These are phyloP conservation scores for Astragalus membranaceus DNA, from an alignment of 306 rosid genomes.

Conservation along the genomic window DNA sequence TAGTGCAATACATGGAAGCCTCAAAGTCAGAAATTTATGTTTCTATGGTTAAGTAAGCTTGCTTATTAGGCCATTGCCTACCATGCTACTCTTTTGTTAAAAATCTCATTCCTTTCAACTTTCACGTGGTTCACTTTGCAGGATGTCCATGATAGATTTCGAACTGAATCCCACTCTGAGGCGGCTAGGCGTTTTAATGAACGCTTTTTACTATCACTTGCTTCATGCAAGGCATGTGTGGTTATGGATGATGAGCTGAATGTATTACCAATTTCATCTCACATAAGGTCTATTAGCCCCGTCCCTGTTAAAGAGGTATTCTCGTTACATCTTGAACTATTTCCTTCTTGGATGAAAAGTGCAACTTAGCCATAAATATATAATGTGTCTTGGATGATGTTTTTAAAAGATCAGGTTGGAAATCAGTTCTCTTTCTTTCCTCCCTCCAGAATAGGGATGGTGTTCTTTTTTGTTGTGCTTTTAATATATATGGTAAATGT, in stretches of 20 bases:
- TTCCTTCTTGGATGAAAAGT: neutral
- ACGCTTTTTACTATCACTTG: slow-evolving; percentile 84
- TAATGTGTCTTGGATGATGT: neutral
- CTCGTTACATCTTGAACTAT: slow-evolving; percentile 9
- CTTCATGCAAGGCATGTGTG: slow-evolving; percentile 81
- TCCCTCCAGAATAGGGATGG: neutral
- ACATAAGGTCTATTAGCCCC: slow-evolving; percentile 63
- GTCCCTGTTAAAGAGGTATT: slow-evolving; percentile 72
- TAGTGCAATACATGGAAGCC: neutral
- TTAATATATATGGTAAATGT: slow-evolving; percentile 1
- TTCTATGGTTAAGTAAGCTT: neutral
- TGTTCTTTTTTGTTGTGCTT: slow-evolving; percentile 10
- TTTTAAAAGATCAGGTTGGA: neutral
- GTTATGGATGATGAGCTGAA: slow-evolving; percentile 93
- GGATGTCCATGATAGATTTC: slow-evolving; percentile 93
- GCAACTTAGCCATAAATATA: too few relatives aligned
- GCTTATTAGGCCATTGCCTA: neutral
- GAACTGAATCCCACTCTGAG: slow-evolving; percentile 89
- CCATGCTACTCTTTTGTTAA: neutral
- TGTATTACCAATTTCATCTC: slow-evolving; percentile 86
- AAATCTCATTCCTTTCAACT: slow-evolving; percentile 15
- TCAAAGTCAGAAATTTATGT: neutral
- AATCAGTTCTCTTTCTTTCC: neutral
- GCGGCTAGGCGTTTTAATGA: slow-evolving; percentile 87
- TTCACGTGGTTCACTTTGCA: slow-evolving; percentile 28